A percentile compares a stretch with the other conserved stretches of the same genome.
Evolutionary conservation across 805 yeast genomes (phyloP).

Genomic region (Ogataea pini): DNA sequence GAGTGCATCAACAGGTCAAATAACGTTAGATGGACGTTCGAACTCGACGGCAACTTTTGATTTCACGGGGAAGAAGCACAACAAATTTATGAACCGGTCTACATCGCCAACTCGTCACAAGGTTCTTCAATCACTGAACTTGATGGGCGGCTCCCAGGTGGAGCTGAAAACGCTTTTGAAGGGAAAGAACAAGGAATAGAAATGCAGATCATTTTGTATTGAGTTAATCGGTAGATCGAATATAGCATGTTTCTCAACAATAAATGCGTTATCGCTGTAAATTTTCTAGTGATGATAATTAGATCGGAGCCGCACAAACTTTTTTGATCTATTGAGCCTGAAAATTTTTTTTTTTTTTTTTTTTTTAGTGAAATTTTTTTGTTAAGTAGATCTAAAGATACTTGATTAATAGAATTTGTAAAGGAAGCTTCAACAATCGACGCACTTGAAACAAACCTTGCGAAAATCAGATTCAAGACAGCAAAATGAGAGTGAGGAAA

Average conservation of each 20-base stretch:
- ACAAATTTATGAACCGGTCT: conserved; percentile 18
- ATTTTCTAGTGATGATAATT: background rate
- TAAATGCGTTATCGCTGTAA: background rate
- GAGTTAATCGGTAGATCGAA: background rate
- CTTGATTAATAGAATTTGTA: background rate
- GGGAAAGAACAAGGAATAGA: conserved; percentile 18
- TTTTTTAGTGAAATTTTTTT: conserved; percentile 4
- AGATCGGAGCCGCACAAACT: conserved; percentile 1
- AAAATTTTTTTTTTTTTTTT: conserved; percentile 5
- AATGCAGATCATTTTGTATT: background rate
- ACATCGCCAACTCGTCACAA: conserved; percentile 11
- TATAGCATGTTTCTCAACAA: background rate
- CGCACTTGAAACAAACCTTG: background rate
- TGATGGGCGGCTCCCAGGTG: conserved; percentile 20
- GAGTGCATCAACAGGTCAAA: conserved; percentile 7
- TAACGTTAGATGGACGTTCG: conserved; percentile 10
- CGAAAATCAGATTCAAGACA: background rate
- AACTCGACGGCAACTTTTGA: conserved; percentile 18
- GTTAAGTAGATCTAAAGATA: conserved; percentile 1
- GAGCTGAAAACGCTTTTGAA: conserved; percentile 22
- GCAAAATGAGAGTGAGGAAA: conserved; percentile 40
- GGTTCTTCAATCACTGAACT: conserved; percentile 9
- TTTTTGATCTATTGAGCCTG: conserved; percentile 4
- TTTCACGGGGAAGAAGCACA: conserved; percentile 28
- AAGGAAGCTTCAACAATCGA: background rate